Conservation (phyloP, 75 land plant genomes). For the Pseudotsuga menziesii region DNA sequence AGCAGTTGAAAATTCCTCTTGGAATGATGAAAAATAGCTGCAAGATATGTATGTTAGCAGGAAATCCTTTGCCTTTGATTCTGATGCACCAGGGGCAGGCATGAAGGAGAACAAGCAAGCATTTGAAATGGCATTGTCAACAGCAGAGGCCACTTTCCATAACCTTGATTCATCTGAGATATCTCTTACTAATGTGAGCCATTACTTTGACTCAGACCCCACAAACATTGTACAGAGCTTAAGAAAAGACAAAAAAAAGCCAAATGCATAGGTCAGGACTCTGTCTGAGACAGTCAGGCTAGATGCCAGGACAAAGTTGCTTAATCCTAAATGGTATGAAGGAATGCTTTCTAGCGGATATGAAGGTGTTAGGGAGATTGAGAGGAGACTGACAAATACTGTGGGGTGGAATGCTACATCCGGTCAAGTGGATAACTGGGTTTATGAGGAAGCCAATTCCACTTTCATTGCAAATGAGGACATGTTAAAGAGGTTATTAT, state of each 20-base stretch:
- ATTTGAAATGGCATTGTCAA: constrained; percentile 96
- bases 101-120: constrained; percentile 93
- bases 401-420: constrained; percentile 99
- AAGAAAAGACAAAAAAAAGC: constrained; percentile 91
- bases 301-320: constrained; percentile 94
- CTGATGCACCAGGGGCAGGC: constrained; percentile 92
- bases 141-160: constrained; percentile 99
- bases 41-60: constrained; percentile 98
- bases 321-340: constrained; percentile 99
- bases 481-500: constrained; percentile 90
- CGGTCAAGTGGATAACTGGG: constrained; percentile 99
- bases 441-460: constrained; percentile 95
- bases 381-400: constrained; percentile 96
- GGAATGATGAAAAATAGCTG: constrained; percentile 98
- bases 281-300: constrained; percentile 93
- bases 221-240: constrained; percentile 90
- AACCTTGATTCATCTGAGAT: constrained; percentile 99
- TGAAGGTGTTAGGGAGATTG: constrained; percentile 98
- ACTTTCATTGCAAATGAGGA: constrained; percentile 94
- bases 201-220: constrained; percentile 99
- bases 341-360: constrained; percentile 96
- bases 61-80: constrained; percentile 96
- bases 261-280: constrained; percentile 88
- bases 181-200: constrained; percentile 96
- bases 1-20: constrained; percentile 98